Percentiles rank a stretch among this genome's conserved stretches.
Evolutionary conservation across 2,329 filamentous ascomycete species (phyloP).

Genomic region (Penicillium paneum): DNA sequence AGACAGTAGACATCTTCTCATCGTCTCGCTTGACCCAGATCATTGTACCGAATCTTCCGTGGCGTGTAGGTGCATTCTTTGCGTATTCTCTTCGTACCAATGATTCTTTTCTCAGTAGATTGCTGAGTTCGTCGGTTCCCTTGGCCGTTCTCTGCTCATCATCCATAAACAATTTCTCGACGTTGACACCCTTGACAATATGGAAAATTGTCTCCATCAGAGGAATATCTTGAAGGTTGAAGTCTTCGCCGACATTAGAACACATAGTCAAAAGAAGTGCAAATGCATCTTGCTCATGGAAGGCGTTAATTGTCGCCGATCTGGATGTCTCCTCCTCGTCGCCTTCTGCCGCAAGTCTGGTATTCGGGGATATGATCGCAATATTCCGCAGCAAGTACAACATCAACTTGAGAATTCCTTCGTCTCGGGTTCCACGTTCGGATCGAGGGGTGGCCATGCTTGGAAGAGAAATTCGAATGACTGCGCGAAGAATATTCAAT

Average conservation of each 20-base stretch:
- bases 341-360: conserved; percentile 71
- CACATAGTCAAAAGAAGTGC: conserved; percentile 79
- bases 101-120: conserved; percentile 75
- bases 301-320: conserved; percentile 82
- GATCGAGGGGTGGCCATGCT: conserved; percentile 75
- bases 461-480: conserved; percentile 76
- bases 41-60: conserved; percentile 96
- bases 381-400: conserved; percentile 89
- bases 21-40: conserved; percentile 90
- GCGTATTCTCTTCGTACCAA: conserved; percentile 76
- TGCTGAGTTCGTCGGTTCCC: conserved; percentile 69
- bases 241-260: conserved; percentile 92
- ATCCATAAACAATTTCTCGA: conserved; percentile 79
- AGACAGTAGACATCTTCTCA: conserved; percentile 78
- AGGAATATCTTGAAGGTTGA: conserved; percentile 82
- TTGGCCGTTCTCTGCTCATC: conserved; percentile 67
- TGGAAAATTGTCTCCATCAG: conserved; percentile 91
- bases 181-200: conserved; percentile 82
- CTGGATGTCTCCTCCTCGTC: conserved; percentile 86
- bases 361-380: conserved; percentile 74
- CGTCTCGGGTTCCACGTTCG: conserved; percentile 75
- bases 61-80: conserved; percentile 75
- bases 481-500: conserved; percentile 72
- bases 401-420: conserved; percentile 86
- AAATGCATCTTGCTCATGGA: conserved; percentile 87